phyloP scores from a whole-genome alignment of 176 grass and related monocot species.

The Secale cereale region DNA sequence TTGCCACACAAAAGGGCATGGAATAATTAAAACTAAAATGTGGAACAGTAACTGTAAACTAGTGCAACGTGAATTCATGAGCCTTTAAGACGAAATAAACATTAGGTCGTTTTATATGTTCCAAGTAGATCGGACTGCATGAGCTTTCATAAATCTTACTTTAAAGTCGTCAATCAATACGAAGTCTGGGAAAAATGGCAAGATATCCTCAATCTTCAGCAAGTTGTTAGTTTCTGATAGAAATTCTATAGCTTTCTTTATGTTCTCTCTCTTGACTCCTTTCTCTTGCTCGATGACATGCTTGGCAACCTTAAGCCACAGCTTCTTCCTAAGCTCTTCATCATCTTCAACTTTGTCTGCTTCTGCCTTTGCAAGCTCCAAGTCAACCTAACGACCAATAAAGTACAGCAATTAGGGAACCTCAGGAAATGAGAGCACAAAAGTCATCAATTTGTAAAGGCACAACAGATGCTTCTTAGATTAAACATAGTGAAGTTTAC shows the following conservation, averaged over 20 bases:
- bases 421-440: constrained; percentile 16
- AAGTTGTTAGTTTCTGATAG: constrained; percentile 89
- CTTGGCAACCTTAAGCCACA: constrained; percentile 98
- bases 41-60: background rate
- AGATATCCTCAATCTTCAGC: constrained; percentile 97
- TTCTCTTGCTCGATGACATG: constrained; percentile 99
- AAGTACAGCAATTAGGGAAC: constrained; percentile 6
- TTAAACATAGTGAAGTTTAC: constrained; percentile 38
- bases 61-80: background rate
- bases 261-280: constrained; percentile 95
- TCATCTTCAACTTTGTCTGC: constrained; percentile 99
- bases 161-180: constrained; percentile 99
- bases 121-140: constrained; percentile 10
- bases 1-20: background rate
- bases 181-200: constrained; percentile 97
- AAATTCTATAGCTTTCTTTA: constrained; percentile 96
- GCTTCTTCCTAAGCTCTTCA: constrained; percentile 93
- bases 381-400: constrained; percentile 59
- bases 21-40: background rate
- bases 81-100: background rate
- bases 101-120: background rate
- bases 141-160: constrained; percentile 43
- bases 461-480: constrained; percentile 11
- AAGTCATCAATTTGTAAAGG: constrained; percentile 19
- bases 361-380: constrained; percentile 96